These are phyloP conservation scores for Herpotrichia juniperi DNA, from an alignment of 2,329 filamentous ascomycete species.

Conservation along the genomic window DNA sequence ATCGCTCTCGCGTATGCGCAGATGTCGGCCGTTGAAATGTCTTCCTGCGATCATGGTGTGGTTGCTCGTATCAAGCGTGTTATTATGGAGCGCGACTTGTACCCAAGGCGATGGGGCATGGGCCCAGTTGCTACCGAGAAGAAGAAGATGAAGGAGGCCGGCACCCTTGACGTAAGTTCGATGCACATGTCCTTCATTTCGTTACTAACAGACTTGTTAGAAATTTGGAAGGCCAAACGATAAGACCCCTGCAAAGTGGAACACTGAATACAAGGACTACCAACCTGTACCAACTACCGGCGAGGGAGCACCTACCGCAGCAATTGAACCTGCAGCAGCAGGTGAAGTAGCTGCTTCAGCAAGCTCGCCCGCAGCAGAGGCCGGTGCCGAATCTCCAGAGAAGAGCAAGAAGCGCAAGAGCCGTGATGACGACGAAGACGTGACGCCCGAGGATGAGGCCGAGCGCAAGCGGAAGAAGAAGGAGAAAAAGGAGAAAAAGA, in stretches of 20 bases:
- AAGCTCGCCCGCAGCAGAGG: too few species aligned
- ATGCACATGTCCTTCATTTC: not conserved
- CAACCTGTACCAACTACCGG: conserved; percentile 26
- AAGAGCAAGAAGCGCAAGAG: conserved; percentile 56
- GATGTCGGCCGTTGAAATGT: conserved; percentile 98
- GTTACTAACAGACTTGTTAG: conserved; percentile 49
- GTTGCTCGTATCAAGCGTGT: conserved; percentile 99
- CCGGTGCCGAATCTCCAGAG: conserved; percentile 15
- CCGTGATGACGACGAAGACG: conserved; percentile 53
- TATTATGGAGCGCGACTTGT: conserved; percentile 99
- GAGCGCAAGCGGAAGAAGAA: conserved; percentile 72
- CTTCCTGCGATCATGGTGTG: conserved; percentile 94
- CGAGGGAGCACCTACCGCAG: conserved; percentile 38
- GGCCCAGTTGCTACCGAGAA: conserved; percentile 93
- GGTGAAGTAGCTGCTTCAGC: conserved; percentile 36
- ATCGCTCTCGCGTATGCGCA: conserved; percentile 95
- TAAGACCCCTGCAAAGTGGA: conserved; percentile 92
- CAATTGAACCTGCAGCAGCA: conserved; percentile 42
- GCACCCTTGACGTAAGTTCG: conserved; percentile 82
- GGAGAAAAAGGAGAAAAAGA: conserved; percentile 76
- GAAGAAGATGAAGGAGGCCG: conserved; percentile 99
- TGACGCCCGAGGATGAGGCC: conserved; percentile 50
- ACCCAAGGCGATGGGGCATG: conserved; percentile 95
- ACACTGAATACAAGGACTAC: conserved; percentile 87
- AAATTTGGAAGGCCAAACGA: conserved; percentile 96